Evolutionary conservation across 345 rosid species (phyloP).

Genomic region (Lepidium didymum): DNA sequence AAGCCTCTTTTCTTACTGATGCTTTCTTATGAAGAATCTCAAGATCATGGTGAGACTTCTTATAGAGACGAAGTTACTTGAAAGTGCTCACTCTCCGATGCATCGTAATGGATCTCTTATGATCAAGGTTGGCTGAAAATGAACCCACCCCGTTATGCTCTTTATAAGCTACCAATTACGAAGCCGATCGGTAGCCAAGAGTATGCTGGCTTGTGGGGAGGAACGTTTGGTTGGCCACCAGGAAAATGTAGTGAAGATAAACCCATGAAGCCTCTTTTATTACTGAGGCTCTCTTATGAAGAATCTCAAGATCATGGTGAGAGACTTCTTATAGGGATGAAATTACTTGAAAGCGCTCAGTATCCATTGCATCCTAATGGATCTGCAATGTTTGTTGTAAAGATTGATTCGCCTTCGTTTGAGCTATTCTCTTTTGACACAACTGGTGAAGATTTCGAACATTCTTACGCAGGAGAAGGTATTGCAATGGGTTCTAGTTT

Average conservation of each 20-base stretch:
- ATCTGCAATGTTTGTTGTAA: conserved; percentile 72
- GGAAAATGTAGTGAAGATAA: conserved; percentile 60
- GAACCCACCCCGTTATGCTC: conserved; percentile 62
- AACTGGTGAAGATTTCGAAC: conserved; percentile 41
- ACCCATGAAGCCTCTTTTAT: conserved; percentile 67
- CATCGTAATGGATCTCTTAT: conserved; percentile 86
- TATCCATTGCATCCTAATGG: conserved; percentile 83
- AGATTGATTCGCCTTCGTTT: conserved; percentile 54
- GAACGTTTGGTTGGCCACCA: conserved; percentile 85
- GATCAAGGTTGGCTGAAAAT: conserved; percentile 82
- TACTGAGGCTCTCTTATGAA: conserved; percentile 69
- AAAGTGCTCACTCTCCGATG: conserved; percentile 73
- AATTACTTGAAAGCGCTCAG: conserved; percentile 80
- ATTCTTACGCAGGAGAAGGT: conserved; percentile 60
- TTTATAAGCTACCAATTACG: conserved; percentile 61
- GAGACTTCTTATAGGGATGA: conserved; percentile 58
- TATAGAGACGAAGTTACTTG: conserved; percentile 77
- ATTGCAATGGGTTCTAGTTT: conserved; percentile 70
- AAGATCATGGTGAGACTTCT: conserved; percentile 41
- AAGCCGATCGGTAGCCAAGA: conserved; percentile 44
- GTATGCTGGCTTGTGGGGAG: conserved; percentile 84
- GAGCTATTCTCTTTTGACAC: conserved; percentile 64
- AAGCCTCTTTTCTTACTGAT: conserved; percentile 71
- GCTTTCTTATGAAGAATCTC: conserved; percentile 64
- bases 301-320: conserved; percentile 44